Evolutionary conservation across 2,329 filamentous ascomycete species (phyloP).

Genomic region (Cercospora sojina): DNA sequence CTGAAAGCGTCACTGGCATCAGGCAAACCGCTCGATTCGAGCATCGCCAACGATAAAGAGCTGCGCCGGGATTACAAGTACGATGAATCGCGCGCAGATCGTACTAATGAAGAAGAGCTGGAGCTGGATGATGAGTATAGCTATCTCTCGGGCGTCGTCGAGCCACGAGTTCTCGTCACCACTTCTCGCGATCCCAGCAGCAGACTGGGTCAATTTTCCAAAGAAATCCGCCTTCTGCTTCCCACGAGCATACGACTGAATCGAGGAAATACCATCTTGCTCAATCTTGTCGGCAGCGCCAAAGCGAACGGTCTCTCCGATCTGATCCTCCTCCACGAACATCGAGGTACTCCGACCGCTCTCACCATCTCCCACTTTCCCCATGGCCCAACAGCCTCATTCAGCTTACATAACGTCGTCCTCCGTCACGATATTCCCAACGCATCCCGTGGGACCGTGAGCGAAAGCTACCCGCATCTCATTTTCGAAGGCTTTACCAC

Average conservation of each 20-base stretch:
- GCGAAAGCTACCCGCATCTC: slow-evolving; percentile 88
- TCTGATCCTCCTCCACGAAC: slow-evolving; percentile 84
- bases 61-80: slow-evolving; percentile 89
- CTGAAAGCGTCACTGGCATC: slow-evolving; percentile 82
- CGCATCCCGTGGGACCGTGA: slow-evolving; percentile 79
- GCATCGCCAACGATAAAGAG: slow-evolving; percentile 80
- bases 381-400: slow-evolving; percentile 82
- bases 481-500: slow-evolving; percentile 94
- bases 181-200: slow-evolving; percentile 86
- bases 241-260: slow-evolving; percentile 88
- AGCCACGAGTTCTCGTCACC: slow-evolving; percentile 84
- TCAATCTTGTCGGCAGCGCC: slow-evolving; percentile 79
- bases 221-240: slow-evolving; percentile 80
- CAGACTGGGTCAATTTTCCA: slow-evolving; percentile 82
- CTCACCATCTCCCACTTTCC: slow-evolving; percentile 84
- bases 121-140: slow-evolving; percentile 88
- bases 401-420: slow-evolving; percentile 89
- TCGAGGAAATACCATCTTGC: slow-evolving; percentile 83
- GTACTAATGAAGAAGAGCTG: slow-evolving; percentile 65
- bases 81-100: slow-evolving; percentile 76
- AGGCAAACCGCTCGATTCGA: slow-evolving; percentile 78
- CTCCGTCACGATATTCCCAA: slow-evolving; percentile 91
- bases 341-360: slow-evolving; percentile 87
- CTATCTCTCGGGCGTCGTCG: slow-evolving; percentile 84
- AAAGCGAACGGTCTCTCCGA: slow-evolving; percentile 79